phyloP scores from a whole-genome alignment of 2,329 filamentous ascomycete genomes.

The Coniochaeta sp. region DNA sequence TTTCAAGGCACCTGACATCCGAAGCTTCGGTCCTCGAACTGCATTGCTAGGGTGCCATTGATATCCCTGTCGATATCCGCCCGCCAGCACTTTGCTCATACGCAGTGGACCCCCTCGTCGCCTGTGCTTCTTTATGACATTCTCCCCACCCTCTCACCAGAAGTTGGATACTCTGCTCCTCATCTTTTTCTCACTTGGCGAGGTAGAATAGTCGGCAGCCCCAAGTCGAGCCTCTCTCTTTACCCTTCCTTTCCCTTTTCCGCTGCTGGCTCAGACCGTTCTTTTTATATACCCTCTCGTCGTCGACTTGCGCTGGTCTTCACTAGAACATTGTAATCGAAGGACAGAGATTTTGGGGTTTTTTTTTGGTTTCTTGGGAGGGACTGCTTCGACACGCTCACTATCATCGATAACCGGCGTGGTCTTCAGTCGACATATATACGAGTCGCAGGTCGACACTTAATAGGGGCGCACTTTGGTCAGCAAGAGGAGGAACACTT shows the following conservation, averaged over 20 bases:
- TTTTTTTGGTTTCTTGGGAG: not conserved
- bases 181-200: constrained; percentile 28
- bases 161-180: constrained; percentile 15
- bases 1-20: constrained; percentile 33
- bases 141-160: constrained; percentile 18
- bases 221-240: constrained; percentile 25
- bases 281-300: constrained; percentile 33
- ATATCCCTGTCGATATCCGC: constrained; percentile 8
- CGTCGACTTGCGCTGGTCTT: constrained; percentile 17
- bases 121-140: constrained; percentile 28
- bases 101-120: constrained; percentile 3
- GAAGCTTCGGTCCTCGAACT: constrained; percentile 17
- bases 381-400: not conserved
- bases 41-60: constrained; percentile 10
- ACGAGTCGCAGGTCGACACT: constrained; percentile 49
- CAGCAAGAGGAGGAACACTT: constrained; percentile 19
- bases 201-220: constrained; percentile 34
- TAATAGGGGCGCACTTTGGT: constrained; percentile 18
- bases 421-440: constrained; percentile 14
- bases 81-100: constrained; percentile 14
- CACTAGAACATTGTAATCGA: constrained; percentile 12
- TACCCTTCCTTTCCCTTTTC: constrained; percentile 29
- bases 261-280: constrained; percentile 56
- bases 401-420: not conserved
- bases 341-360: not conserved